phyloP scores from a whole-genome alignment of 2,329 filamentous ascomycete genomes.

The Botrytis galanthina region DNA sequence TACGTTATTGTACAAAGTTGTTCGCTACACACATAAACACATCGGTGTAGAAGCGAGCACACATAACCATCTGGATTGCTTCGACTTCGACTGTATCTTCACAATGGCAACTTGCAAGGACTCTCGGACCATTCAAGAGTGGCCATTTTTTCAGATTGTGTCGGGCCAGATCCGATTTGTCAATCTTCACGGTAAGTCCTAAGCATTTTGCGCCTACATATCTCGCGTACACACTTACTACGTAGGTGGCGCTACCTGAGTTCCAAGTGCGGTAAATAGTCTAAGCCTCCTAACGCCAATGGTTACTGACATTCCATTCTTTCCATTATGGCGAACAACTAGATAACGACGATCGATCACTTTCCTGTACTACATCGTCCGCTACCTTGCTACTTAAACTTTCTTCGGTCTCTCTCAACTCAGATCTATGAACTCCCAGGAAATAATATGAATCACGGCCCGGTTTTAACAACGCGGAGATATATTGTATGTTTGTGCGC shows the following conservation, averaged over 20 bases:
- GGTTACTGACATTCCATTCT: background rate
- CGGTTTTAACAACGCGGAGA: conserved; percentile 1
- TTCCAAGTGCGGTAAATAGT: background rate
- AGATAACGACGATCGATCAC: background rate
- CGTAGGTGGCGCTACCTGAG: background rate
- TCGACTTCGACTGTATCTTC: background rate
- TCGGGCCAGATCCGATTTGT: background rate
- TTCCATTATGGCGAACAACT: background rate
- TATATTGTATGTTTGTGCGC: conserved; percentile 2
- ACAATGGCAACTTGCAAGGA: background rate
- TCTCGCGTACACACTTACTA: background rate
- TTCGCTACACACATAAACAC: background rate
- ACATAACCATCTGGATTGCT: background rate
- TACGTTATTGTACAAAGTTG: background rate
- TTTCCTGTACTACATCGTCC: background rate
- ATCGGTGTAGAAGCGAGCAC: background rate
- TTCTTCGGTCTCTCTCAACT: background rate
- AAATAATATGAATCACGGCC: background rate
- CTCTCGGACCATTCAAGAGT: background rate
- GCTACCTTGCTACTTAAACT: background rate
- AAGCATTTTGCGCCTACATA: background rate
- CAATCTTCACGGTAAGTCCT: background rate
- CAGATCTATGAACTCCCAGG: background rate
- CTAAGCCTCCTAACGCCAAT: background rate
- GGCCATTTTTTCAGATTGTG: background rate